phyloP scores from a whole-genome alignment of 2,329 filamentous ascomycete species.

The Pseudocercospora crystallina region DNA sequence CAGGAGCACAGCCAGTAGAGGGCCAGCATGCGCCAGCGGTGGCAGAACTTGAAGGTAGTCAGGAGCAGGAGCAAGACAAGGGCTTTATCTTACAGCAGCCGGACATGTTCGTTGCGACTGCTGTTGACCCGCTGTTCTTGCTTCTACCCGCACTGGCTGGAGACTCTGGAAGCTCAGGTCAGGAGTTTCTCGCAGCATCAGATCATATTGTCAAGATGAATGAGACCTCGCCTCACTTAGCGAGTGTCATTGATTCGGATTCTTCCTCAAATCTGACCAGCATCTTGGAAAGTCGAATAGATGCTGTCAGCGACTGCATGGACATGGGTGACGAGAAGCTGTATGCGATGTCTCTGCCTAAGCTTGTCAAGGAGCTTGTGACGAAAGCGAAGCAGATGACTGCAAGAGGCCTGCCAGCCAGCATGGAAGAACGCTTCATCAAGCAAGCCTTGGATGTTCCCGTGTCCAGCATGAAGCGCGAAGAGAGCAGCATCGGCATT shows the following conservation, averaged over 20 bases:
- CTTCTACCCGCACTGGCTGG: slow-evolving; percentile 67
- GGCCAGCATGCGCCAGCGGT: not conserved
- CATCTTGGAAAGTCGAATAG: slow-evolving; percentile 54
- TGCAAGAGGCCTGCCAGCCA: slow-evolving; percentile 66
- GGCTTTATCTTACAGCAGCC: slow-evolving; percentile 65
- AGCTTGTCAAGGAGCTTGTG: slow-evolving; percentile 65
- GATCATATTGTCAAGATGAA: slow-evolving; percentile 68
- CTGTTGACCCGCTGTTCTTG: slow-evolving; percentile 81
- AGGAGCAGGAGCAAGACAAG: slow-evolving; percentile 16
- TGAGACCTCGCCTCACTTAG: slow-evolving; percentile 58
- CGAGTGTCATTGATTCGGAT: slow-evolving; percentile 49
- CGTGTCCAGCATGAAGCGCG: slow-evolving; percentile 65
- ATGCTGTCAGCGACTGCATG: slow-evolving; percentile 73
- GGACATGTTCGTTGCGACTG: slow-evolving; percentile 79
- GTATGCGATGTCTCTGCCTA: slow-evolving; percentile 75
- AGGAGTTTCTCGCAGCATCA: slow-evolving; percentile 60
- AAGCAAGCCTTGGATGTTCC: slow-evolving; percentile 73
- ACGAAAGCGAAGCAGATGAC: slow-evolving; percentile 71
- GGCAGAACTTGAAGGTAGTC: not conserved
- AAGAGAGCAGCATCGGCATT: slow-evolving; percentile 46
- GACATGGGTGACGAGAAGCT: slow-evolving; percentile 84
- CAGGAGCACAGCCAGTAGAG: not conserved
- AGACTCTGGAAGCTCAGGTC: slow-evolving; percentile 16
- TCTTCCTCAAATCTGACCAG: slow-evolving; percentile 45
- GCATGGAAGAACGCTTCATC: slow-evolving; percentile 84